Evolutionary conservation across 352 stramenopile species (phyloP).

Genomic region (Saprolegnia parasitica): DNA sequence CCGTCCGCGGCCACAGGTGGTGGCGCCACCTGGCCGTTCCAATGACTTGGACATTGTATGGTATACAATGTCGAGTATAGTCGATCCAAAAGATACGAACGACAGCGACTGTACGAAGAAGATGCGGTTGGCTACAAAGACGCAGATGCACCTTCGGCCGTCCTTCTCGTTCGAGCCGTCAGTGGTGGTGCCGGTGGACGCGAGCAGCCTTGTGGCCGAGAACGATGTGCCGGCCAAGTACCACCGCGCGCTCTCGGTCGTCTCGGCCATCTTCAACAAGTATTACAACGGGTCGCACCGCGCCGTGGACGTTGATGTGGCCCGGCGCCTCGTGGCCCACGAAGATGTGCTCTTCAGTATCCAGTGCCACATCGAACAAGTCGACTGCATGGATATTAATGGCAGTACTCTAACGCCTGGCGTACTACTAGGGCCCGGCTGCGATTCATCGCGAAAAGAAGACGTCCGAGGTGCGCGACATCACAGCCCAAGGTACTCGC

Average conservation of each 20-base stretch:
- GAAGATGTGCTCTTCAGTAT: constrained; percentile 58
- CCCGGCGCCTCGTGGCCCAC: constrained; percentile 45
- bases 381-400: constrained; percentile 28
- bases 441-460: constrained; percentile 49
- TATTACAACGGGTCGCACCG: constrained; percentile 64
- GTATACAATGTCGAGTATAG: too few species aligned
- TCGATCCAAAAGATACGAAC: too few species aligned
- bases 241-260: constrained; percentile 43
- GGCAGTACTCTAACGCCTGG: neutral
- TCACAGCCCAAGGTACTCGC: neutral
- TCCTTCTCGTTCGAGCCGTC: neutral
- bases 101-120: too few species aligned
- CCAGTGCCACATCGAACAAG: constrained; percentile 69
- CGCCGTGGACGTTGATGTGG: constrained; percentile 63
- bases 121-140: too few species aligned
- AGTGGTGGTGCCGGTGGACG: neutral
- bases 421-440: constrained; percentile 39
- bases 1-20: too few species aligned
- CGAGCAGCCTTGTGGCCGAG: neutral
- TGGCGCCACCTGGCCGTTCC: too few species aligned
- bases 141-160: too few species aligned
- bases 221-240: constrained; percentile 37
- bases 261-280: constrained; percentile 63
- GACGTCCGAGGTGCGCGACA: constrained; percentile 32
- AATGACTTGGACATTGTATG: too few species aligned